These are phyloP conservation scores for Rhizomucor miehei DNA, from an alignment of 371 early-diverging fungal species.

Conservation along the genomic window DNA sequence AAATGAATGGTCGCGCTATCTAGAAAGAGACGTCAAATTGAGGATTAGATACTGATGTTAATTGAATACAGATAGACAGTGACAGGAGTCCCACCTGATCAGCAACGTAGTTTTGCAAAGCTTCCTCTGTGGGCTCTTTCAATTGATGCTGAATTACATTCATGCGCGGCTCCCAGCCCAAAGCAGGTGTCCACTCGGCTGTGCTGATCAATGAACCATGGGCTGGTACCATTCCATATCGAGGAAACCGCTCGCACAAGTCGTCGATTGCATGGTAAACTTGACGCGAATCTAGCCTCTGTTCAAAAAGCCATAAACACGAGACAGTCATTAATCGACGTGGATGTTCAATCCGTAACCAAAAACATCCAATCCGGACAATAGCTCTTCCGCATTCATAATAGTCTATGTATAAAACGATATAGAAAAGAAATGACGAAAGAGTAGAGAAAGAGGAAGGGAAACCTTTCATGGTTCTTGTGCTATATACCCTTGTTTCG, in stretches of 20 bases:
- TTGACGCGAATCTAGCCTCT: constrained; percentile 10
- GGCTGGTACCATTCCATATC: constrained; percentile 20
- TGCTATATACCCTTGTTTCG: too few relatives aligned
- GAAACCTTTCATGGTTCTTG: too few relatives aligned
- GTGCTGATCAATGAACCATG: constrained; percentile 18
- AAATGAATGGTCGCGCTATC: constrained; percentile 25
- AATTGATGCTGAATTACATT: constrained; percentile 21
- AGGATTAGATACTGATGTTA: too few relatives aligned
- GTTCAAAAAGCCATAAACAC: constrained; percentile 30
- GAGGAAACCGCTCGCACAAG: constrained; percentile 21
- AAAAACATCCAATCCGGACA: constrained; percentile 30
- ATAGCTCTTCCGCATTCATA: not conserved
- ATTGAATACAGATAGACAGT: too few relatives aligned
- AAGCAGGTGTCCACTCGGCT: constrained; percentile 16
- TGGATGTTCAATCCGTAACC: constrained; percentile 27
- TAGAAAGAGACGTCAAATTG: too few relatives aligned
- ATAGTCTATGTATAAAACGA: too few relatives aligned
- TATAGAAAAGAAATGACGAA: too few relatives aligned
- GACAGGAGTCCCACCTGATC: constrained; percentile 16
- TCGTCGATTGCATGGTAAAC: constrained; percentile 17
- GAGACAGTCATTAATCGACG: constrained; percentile 30
- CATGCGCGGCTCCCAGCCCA: constrained; percentile 16
- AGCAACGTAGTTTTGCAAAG: constrained; percentile 23
- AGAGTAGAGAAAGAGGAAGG: too few relatives aligned
- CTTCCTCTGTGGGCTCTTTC: constrained; percentile 13